Evolutionary conservation across 2,329 filamentous ascomycete species (phyloP), one percentile per base, ranked within the genome.

Genomic region (Aspergillus sojae): DNA sequence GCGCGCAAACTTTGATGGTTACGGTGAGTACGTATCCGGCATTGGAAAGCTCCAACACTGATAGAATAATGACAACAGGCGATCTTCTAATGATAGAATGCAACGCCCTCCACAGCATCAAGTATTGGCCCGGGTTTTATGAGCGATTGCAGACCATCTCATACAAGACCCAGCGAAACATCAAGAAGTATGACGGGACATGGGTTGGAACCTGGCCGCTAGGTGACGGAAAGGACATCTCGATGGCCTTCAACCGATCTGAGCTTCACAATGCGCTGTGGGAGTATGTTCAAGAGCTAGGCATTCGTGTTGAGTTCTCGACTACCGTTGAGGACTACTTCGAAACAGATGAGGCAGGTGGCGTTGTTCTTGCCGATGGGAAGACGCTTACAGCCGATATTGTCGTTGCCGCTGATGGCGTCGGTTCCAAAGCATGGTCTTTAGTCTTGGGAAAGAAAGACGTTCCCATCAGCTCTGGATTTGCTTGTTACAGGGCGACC

Each of bases 361-460:
- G 54, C 12, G 45, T 62, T 3, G 16, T 28, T 5, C 21, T 62
- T n/a, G 7, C 32, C 12, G 54, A 58, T 32, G 60, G 60, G 9
- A 45, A 26, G 11, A 28, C 10, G 7, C 32, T 62, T 19, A 52
- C 54, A 19, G 60, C 60, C 2, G 60, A 62, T n/a, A 28, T 58
- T n/a, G 54, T 62, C 4, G 60, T 62, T 2, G 60, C 60, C 12
- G 60, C 60, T 16, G 60, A 62, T 58, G 54, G 60, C 3, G 60
- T 62, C 43, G 60, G 53, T 9, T 57, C 60, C 5, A 57, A 50
- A n/a, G 50, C 53, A 39, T 62, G 60, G 60, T 28, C 32, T 4
- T 59, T 59, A 34, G 21, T 59, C n/a, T 16, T 52, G 21, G 57
- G 60, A 14, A 23, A 52, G 16, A 62, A 62, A 21, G 60, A 62